Base-by-base conservation (phyloP, 495 filamentous ascomycete genomes). In the Talaromyces liani region DNA sequence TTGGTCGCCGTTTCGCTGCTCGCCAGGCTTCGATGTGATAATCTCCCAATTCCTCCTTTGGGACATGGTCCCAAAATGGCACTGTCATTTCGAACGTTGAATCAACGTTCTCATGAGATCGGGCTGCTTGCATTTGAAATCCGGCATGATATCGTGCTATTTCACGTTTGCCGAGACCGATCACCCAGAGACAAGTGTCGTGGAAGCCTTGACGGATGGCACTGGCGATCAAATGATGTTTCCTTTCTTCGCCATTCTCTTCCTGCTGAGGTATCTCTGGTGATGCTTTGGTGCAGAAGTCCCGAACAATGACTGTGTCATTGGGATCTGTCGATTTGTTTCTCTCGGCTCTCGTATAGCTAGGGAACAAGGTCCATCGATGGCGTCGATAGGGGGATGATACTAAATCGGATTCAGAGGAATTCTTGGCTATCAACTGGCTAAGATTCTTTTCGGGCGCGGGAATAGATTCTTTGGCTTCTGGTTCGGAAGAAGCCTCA, bases 281-380 rank as follows among this genome's bases (percentile, higher is more conserved):
- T 27, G 60, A 62, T 24, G 62, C 55, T 20, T 58, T 47, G 12
- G 63, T 10, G 56, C 56, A 57, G 31, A 71, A 71, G 54, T 69
- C 69, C n/a, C 65, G 65, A 24, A 65, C 64, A 33, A 58, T 31
- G 16, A 71, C 31, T 18, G 49, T 24, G 55, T 69, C 65, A 10
- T 47, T 25, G 6, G 54, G n/a, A 51, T 53, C 55, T 24, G 65
- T 65, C 6, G 53, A 47, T 56, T 53, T 29, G 34, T 64, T 61
- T 27, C 68, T 59, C 18, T 59, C 58, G 22, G 39, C 49, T 39
- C 47, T 59, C 2, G 67, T 65, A 49, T 67, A 65, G 39, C 68
- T 69, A 7, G 68, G 63, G 55, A 65, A 68, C 55, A 47, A 20
- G 56, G 57, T 22, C 68, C 65, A 70, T n/a, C 34, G 56, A 6